Evolutionary conservation across 116 monocot species (phyloP).

Genomic region (Trichopus zeylanicus): DNA sequence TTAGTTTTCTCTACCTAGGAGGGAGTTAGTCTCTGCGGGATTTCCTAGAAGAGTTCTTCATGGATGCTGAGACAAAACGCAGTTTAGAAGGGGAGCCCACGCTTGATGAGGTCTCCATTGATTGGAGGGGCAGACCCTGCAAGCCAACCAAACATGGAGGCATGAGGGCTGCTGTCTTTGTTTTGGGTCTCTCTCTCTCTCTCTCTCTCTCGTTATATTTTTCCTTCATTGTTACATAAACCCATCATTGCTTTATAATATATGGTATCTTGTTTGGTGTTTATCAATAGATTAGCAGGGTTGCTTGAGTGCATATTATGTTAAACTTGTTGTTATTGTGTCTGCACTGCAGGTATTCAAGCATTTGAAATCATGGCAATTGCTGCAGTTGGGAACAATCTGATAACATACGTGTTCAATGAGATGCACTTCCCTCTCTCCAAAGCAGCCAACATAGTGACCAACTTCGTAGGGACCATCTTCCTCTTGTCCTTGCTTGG

Average conservation of each 20-base stretch:
- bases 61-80: constrained; percentile 30
- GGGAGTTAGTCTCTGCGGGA: too few species aligned
- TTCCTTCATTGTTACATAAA: background rate
- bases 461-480: constrained; percentile 85
- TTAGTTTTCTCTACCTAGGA: too few species aligned
- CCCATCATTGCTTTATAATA: too few species aligned
- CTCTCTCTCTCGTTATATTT: background rate
- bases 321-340: too few species aligned
- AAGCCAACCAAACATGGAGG: constrained; percentile 74
- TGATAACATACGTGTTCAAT: constrained; percentile 95
- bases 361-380: constrained; percentile 98
- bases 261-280: too few species aligned
- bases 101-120: constrained; percentile 51
- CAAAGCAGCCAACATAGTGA: constrained; percentile 83
- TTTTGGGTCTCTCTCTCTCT: constrained; percentile 55
- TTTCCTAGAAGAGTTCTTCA: background rate
- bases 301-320: too few species aligned
- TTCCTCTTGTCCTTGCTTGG: constrained; percentile 82
- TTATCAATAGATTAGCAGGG: too few species aligned
- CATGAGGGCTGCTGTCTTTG: constrained; percentile 83
- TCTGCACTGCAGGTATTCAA: constrained; percentile 54
- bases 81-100: constrained; percentile 12
- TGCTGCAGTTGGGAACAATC: constrained; percentile 92
- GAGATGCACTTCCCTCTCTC: constrained; percentile 93
- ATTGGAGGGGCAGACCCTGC: constrained; percentile 86